Base-by-base conservation (phyloP, 306 rosid genomes). In the Cyamopsis tetragonoloba region DNA sequence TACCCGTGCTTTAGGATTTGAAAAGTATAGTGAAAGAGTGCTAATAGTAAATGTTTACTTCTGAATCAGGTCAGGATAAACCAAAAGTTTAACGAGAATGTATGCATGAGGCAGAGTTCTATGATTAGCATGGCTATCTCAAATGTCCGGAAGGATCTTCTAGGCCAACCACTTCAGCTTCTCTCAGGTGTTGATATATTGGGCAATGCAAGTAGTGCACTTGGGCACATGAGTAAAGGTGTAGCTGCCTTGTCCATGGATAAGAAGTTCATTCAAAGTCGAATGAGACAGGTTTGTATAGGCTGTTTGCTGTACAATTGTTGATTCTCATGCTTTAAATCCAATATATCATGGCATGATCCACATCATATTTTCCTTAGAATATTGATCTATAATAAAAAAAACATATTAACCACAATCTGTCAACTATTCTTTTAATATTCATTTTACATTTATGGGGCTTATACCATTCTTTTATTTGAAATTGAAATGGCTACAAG, bases 211-310 rank as follows among this genome's bases (percentile, higher is more conserved):
- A 93, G 99, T 49, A 93, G 99, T 78, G 99, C 99, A 49, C 97
- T 93, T 72, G 99, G 99, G 76, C 97, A 93, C 78, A 93, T 93
- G 99, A 93, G 99, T 63, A 93, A 91, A 88, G 97, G 99, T 62
- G 91, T 93, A 76, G 99, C 99, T 76, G 97, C 97, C 19, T 82
- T 93, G 73, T 93, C 99, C 37, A 88, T 93, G 92, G 99, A 93
- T 81, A 89, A 86, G 87, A 93, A 93, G 81, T 93, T 93, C 84
- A 93, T 93, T 77, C 99, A 93, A 77, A 86, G 96, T 77, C 96
- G 99, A 50, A 88, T 76, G 75, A 83, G 86, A 85, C 96, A 93
- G 99, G 99, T 92, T 76, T 66, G 81, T 77, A 42, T 68, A 39
- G 66, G 35, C 56, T 17, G n/a, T 56, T 74, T 53, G 31, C 44